Base-by-base conservation (phyloP, 2,329 filamentous ascomycete species). In the Curvularia lunata region DNA sequence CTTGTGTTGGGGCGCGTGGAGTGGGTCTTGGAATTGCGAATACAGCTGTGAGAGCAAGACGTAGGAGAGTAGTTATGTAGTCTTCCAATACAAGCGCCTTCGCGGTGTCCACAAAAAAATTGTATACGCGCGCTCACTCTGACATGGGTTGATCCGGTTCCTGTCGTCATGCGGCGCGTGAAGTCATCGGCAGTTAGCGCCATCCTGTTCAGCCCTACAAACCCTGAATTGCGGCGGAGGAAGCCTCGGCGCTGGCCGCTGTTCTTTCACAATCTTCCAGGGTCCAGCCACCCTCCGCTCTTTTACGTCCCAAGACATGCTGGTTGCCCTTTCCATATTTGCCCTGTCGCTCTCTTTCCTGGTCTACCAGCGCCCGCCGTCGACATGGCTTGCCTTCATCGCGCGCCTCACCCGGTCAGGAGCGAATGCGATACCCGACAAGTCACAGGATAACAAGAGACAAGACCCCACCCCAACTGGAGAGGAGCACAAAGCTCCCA, bases 311-410 rank as follows among this genome's bases (percentile, higher is more conserved):
- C 61, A 65, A 71, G 73, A 69, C 52, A 78, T 78, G 75, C 68
- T 78, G 51, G 65, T 77, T 52, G 75, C 71, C 47, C 68, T 77
- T 48, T 74, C 75, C n/a, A 57, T 76, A 12, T 62, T 78, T 32
- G 70, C 72, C 34, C 68, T 77, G 47, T 77, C 75, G 57, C 68
- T 77, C 42, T 74, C 74, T 4, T 63, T 76, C 18, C 65, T 77
- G 19, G 53, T 76, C 16, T 77, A 76, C 62, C 68, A 68, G 48
- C 71, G 72, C 50, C 74, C 74, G n/a, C 73, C 68, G 1, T 71
- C 72, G 23, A 69, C 71, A 75, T 77, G 75, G 75, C 63, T 58
- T 30, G 56, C 68, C 52, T 67, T 61, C 43, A 55, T 66, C 53
- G 58, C 57, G 46, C 52, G 57, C 42, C 28, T 58, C 25, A 56